Conservation (phyloP, 768 basidiomycete genomes). For the Rhizopogon vesiculosus region DNA sequence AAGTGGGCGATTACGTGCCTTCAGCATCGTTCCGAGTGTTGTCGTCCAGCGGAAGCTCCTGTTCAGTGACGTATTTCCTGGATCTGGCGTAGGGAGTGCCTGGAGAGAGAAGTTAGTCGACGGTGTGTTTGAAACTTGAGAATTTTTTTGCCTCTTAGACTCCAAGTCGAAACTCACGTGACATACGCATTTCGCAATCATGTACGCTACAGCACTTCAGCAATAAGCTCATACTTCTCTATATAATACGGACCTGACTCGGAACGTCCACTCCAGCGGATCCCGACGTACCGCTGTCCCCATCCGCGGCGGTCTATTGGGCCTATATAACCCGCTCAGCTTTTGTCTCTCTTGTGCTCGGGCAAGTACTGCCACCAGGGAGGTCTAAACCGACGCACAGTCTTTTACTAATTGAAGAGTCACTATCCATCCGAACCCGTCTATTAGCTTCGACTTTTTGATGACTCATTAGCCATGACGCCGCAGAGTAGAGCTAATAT, state of each 20-base stretch:
- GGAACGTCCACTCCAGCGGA: no score
- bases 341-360: slow-evolving; percentile 76
- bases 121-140: slow-evolving; percentile 35
- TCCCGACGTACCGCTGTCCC: no score
- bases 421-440: slow-evolving; percentile 94
- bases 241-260: no score
- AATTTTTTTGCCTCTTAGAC: no score
- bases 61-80: slow-evolving; percentile 49
- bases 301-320: no score
- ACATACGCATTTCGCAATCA: no score
- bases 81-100: slow-evolving; percentile 36
- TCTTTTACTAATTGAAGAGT: slow-evolving; percentile 84
- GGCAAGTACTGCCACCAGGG: slow-evolving; percentile 93
- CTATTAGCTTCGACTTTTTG: slow-evolving; percentile 85
- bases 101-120: slow-evolving; percentile 51
- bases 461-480: slow-evolving; percentile 30
- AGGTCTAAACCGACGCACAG: slow-evolving; percentile 83
- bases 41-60: slow-evolving; percentile 59
- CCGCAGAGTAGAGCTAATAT: no score
- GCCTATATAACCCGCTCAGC: no score
- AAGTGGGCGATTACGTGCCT: slow-evolving; percentile 50
- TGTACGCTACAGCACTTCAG: no score
- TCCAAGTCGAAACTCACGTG: no score
- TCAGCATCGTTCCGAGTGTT: slow-evolving; percentile 64
- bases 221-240: no score